Conservation (phyloP, 495 filamentous ascomycete species). For the Daldinia grandis region DNA sequence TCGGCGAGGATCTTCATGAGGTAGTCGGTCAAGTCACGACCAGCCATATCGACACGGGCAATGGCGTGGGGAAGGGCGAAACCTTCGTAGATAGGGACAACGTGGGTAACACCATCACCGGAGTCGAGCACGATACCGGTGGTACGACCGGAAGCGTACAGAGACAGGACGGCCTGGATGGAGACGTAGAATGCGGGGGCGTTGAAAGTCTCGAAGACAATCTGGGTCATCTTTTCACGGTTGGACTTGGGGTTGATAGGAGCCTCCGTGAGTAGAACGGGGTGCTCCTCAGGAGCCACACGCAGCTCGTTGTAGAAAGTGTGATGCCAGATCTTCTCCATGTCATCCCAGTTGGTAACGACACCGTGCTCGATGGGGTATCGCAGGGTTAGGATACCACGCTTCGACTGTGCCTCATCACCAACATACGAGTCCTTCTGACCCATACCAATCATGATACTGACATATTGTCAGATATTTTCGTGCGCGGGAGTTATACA, state of each 20-base stretch:
- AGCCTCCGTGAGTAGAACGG: slow-evolving; percentile 97
- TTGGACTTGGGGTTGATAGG: slow-evolving; percentile 99
- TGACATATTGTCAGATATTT: slow-evolving; percentile 56
- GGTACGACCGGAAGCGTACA: slow-evolving; percentile 99
- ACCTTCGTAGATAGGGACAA: slow-evolving; percentile 99
- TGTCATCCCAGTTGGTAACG: slow-evolving; percentile 99
- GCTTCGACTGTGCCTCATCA: slow-evolving; percentile 99
- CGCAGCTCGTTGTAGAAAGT: slow-evolving; percentile 99
- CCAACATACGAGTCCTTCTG: slow-evolving; percentile 99
- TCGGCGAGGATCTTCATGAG: slow-evolving; percentile 99
- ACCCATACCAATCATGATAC: slow-evolving; percentile 99
- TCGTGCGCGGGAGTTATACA: slow-evolving; percentile 10
- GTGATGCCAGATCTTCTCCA: slow-evolving; percentile 99
- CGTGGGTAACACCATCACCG: slow-evolving; percentile 99
- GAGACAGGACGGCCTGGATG: slow-evolving; percentile 98
- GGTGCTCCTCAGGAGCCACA: slow-evolving; percentile 99
- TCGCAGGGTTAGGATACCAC: slow-evolving; percentile 98
- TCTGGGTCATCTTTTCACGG: slow-evolving; percentile 99
- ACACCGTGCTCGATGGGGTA: slow-evolving; percentile 99
- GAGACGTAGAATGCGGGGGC: slow-evolving; percentile 99
- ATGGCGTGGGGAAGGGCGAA: slow-evolving; percentile 99
- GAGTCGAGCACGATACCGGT: slow-evolving; percentile 99
- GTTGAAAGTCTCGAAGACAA: slow-evolving; percentile 99
- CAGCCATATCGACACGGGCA: slow-evolving; percentile 99
- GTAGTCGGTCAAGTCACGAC: slow-evolving; percentile 99